Evolutionary conservation across 2,329 filamentous ascomycete species (phyloP).

Genomic region (Ploettnerulaceae sp.): DNA sequence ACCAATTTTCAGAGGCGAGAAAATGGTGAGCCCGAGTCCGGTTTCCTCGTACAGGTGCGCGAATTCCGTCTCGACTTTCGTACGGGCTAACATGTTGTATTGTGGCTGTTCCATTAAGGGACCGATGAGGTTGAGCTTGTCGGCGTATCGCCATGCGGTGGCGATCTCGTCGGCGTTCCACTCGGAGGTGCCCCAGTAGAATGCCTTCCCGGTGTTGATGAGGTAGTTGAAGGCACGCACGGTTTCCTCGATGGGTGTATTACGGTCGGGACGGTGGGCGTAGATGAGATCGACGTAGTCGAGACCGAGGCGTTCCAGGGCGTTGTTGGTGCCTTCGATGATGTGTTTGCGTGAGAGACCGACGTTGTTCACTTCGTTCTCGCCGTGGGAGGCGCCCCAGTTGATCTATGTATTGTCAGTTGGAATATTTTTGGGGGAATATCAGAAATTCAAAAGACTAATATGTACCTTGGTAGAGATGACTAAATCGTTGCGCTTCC

Average conservation of each 20-base stretch:
- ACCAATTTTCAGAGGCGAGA: slow-evolving; percentile 55
- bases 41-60: slow-evolving; percentile 54
- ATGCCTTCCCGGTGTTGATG: slow-evolving; percentile 61
- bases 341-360: slow-evolving; percentile 67
- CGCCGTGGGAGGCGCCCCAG: slow-evolving; percentile 56
- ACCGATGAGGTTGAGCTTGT: slow-evolving; percentile 55
- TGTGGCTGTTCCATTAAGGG: slow-evolving; percentile 63
- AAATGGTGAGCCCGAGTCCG: slow-evolving; percentile 58
- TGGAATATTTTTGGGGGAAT: neutral
- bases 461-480: slow-evolving; percentile 47
- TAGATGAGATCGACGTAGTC: slow-evolving; percentile 61
- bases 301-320: slow-evolving; percentile 49
- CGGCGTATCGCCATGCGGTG: slow-evolving; percentile 56
- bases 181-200: slow-evolving; percentile 68
- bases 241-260: slow-evolving; percentile 58
- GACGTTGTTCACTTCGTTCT: slow-evolving; percentile 60
- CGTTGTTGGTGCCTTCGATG: slow-evolving; percentile 58
- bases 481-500: slow-evolving; percentile 53
- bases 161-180: slow-evolving; percentile 63
- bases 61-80: slow-evolving; percentile 61
- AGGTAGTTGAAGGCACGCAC: slow-evolving; percentile 63
- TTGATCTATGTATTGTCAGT: slow-evolving; percentile 46
- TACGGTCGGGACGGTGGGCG: slow-evolving; percentile 54
- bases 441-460: too few species aligned
- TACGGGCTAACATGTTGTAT: slow-evolving; percentile 59